Percentiles rank a stretch among this genome's conserved stretches.
Evolutionary conservation across 805 yeast species (phyloP).

Genomic region (Zygosaccharomyces bailii): DNA sequence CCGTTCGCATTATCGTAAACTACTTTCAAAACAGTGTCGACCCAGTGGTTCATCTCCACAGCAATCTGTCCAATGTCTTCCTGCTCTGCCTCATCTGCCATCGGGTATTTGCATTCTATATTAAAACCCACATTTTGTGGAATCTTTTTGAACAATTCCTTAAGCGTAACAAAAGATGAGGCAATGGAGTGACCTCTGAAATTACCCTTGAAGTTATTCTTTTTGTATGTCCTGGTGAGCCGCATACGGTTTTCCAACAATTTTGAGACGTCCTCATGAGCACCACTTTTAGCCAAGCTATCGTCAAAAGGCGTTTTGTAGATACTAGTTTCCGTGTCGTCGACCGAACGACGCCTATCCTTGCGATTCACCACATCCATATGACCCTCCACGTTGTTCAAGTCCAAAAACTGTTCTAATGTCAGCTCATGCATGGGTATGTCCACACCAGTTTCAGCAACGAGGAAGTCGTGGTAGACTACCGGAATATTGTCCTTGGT

Average conservation of each 20-base stretch:
- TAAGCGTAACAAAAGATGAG: constrained; percentile 84
- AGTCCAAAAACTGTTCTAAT: constrained; percentile 76
- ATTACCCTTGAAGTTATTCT: constrained; percentile 88
- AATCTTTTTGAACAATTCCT: constrained; percentile 74
- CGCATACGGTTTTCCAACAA: constrained; percentile 58
- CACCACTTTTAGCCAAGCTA: constrained; percentile 7
- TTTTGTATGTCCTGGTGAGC: constrained; percentile 83
- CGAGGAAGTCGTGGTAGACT: constrained; percentile 89
- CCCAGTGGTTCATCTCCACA: constrained; percentile 79
- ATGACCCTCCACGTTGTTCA: constrained; percentile 35
- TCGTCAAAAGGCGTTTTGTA: constrained; percentile 9
- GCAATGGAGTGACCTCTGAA: constrained; percentile 85
- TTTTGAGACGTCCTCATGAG: constrained; percentile 13
- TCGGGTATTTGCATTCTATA: constrained; percentile 91
- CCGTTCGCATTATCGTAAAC: constrained; percentile 77
- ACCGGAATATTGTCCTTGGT: constrained; percentile 91
- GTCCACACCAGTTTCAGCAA: constrained; percentile 93
- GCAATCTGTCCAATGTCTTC: constrained; percentile 86
- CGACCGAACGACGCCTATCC: constrained; percentile 32
- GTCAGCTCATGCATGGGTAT: constrained; percentile 94
- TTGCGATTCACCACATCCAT: constrained; percentile 7
- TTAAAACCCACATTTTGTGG: constrained; percentile 88
- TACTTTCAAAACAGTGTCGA: constrained; percentile 75
- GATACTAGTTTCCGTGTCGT: constrained; percentile 25
- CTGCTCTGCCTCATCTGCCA: constrained; percentile 86